These are phyloP conservation scores for Lactarius sanguifluus DNA, from an alignment of 768 basidiomycete species.

Conservation along the genomic window DNA sequence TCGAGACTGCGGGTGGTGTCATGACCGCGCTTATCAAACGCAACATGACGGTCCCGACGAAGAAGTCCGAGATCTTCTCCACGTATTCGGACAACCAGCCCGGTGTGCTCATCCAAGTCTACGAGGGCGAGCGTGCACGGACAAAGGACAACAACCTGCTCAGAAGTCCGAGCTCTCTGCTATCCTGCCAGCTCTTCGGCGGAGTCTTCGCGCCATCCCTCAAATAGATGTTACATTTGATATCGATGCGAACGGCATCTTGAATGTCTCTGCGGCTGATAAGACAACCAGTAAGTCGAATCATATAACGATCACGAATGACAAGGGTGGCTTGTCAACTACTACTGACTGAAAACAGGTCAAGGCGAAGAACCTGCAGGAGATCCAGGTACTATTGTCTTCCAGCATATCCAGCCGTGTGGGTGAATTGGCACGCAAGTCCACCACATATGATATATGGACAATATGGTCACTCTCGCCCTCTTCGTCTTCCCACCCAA, in stretches of 20 bases:
- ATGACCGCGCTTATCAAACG: constrained; percentile 99
- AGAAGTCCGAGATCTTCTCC: constrained; percentile 98
- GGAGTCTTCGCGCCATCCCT: too few relatives aligned
- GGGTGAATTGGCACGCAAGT: too few relatives aligned
- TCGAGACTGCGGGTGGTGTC: constrained; percentile 98
- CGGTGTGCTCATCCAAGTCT: constrained; percentile 97
- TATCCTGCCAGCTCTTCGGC: constrained; percentile 95
- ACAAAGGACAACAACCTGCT: constrained; percentile 99
- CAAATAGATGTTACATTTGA: constrained; percentile 98
- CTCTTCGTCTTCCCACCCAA: too few relatives aligned
- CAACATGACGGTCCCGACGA: constrained; percentile 97
- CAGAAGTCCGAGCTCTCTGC: constrained; percentile 98
- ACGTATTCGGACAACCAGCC: constrained; percentile 99
- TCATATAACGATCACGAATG: constrained; percentile 92
- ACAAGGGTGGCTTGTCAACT: constrained; percentile 95
- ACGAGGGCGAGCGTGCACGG: constrained; percentile 96
- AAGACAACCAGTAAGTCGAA: constrained; percentile 97
- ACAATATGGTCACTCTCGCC: too few relatives aligned
- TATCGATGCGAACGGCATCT: constrained; percentile 94
- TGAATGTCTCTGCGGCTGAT: constrained; percentile 93
- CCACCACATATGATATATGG: too few relatives aligned
- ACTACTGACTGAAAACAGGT: too few relatives aligned
- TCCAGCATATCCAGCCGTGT: too few relatives aligned
- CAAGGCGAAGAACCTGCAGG: too few relatives aligned
- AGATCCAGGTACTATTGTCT: constrained; percentile 49